Conservation (phyloP, 2,329 filamentous ascomycete species). For the Aspergillus hortae region DNA sequence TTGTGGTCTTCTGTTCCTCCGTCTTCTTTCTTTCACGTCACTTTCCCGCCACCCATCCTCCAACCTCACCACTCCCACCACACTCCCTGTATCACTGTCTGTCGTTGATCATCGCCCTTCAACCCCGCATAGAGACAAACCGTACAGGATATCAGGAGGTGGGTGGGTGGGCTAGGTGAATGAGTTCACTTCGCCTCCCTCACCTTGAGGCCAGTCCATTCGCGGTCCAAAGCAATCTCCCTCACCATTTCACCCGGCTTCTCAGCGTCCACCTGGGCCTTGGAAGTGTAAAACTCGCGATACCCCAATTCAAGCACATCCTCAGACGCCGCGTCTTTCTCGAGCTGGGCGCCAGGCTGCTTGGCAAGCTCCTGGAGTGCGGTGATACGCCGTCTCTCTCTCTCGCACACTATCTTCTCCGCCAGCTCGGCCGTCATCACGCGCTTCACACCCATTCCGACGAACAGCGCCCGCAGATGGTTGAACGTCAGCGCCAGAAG, state of each 20-base stretch:
- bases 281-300: constrained; percentile 16
- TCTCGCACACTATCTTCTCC: constrained; percentile 21
- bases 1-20: not conserved
- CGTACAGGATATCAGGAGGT: not conserved
- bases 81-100: no score
- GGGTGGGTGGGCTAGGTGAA: no score
- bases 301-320: constrained; percentile 19
- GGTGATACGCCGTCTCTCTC: constrained; percentile 26
- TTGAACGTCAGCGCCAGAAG: constrained; percentile 26
- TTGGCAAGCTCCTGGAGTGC: constrained; percentile 15
- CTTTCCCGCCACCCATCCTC: not conserved
- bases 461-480: constrained; percentile 19
- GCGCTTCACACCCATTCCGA: constrained; percentile 13
- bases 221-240: constrained; percentile 12
- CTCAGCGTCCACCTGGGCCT: not conserved
- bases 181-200: not conserved
- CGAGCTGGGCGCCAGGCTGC: not conserved
- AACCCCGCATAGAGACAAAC: not conserved
- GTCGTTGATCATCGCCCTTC: not conserved
- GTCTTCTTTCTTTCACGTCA: not conserved
- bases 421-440: constrained; percentile 16
- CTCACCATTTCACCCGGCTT: not conserved
- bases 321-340: not conserved
- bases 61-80: not conserved
- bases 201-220: constrained; percentile 14